These are phyloP conservation scores for Cubamyces lactineus DNA, from an alignment of 768 basidiomycete species.

Conservation along the genomic window DNA sequence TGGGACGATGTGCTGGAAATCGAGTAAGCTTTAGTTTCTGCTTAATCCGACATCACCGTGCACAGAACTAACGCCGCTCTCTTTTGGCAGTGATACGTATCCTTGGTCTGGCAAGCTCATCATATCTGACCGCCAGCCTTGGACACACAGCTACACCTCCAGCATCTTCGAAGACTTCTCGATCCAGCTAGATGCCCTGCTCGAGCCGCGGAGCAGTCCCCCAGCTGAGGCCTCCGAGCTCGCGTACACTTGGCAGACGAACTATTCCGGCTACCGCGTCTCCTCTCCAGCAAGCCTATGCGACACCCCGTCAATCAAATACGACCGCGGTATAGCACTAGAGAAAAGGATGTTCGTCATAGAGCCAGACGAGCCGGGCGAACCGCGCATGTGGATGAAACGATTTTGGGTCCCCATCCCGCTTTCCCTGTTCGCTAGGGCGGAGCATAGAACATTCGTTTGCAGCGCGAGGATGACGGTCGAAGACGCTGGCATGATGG, in stretches of 20 bases:
- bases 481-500: neutral
- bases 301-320: neutral
- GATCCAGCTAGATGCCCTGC: neutral
- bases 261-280: neutral
- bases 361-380: neutral
- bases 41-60: too few species aligned
- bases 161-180: neutral
- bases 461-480: conserved; percentile 37
- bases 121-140: neutral
- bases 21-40: too few species aligned
- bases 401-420: conserved; percentile 53
- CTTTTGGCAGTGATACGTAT: neutral
- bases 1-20: neutral
- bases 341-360: neutral
- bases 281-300: neutral
- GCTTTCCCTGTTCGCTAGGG: conserved; percentile 46
- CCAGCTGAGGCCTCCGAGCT: neutral
- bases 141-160: neutral
- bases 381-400: conserved; percentile 33
- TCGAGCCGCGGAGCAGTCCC: neutral
- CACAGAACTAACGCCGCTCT: neutral
- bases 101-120: neutral
- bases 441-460: conserved; percentile 49
- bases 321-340: neutral
- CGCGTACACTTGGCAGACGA: neutral